Evolutionary conservation across 176 grass and related monocot genomes (phyloP), one percentile per base, ranked within the genome.

Genomic region (Avena eriantha): DNA sequence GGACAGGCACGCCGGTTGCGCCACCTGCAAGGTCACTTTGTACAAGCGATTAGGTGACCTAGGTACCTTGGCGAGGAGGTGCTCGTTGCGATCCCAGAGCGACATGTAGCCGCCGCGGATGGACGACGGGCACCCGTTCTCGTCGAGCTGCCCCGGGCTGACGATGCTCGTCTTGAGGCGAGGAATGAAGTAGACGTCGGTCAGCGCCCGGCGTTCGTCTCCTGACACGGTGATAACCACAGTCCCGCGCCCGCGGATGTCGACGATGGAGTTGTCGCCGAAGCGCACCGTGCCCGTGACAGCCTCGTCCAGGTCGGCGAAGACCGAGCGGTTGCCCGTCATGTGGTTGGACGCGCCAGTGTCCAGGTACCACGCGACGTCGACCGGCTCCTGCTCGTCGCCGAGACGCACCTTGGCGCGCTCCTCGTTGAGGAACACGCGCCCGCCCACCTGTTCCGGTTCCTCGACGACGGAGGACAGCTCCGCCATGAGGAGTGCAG

Each of bases 381-480:
- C 49, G 12, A 53, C 13, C 4, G 49, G 49, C 3, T 53, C 49
- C 15, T 2, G 12, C 4, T 8, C 4, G 2, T 53, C 49, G 3
- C 12, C 49, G 13, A 53, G 49, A 7, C 14, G 49, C 12, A 53
- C 49, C 14, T 14, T 12, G 13, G 49, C 49, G 2, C 49, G 49
- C 13, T 53, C 49, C 5, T 53, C 49, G 49, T 53, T 53, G 47
- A 49, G 47, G 53, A 56, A 56, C 15, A 56, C 53, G 14, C 18
- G 53, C 1, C 53, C 53, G 53, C 53, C 55, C 15, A 21, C 55
- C 4, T 7, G 55, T 17, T 17, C 55, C 3, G 18, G 55, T 7
- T 17, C 17, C 2, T 15, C 16, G 5, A 0, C 4, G 0, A 4
- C 3, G 1, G 15, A 1, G 18, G 2, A 19, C 19, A 59, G 4